These are phyloP conservation scores for Aspergillus arachidicola DNA, from an alignment of 2,329 filamentous ascomycete genomes.

Conservation along the genomic window DNA sequence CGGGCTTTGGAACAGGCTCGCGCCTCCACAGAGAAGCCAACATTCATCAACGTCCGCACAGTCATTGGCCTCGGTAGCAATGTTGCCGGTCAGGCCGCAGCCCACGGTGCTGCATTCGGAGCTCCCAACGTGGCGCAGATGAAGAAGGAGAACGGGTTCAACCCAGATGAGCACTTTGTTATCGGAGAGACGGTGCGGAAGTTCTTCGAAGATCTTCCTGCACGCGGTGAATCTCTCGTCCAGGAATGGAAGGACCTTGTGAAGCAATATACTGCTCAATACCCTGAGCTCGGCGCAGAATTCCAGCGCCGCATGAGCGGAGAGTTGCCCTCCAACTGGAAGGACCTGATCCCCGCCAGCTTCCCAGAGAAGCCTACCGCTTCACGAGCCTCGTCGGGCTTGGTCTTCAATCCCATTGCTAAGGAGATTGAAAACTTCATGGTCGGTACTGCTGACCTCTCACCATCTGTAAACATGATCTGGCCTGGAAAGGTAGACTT, in stretches of 20 bases:
- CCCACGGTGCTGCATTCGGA: constrained; percentile 62
- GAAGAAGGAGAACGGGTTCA: constrained; percentile 55
- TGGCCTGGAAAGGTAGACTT: constrained; percentile 57
- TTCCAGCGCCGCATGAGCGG: constrained; percentile 54
- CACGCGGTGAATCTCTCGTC: constrained; percentile 51
- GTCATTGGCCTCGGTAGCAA: constrained; percentile 58
- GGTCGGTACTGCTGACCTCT: constrained; percentile 58
- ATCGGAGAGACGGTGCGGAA: constrained; percentile 50
- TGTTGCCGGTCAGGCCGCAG: constrained; percentile 50
- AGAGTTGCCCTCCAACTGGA: constrained; percentile 54
- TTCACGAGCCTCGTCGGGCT: constrained; percentile 51
- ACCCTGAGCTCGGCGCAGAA: constrained; percentile 53
- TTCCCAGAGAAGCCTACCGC: constrained; percentile 56
- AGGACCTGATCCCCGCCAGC: constrained; percentile 50
- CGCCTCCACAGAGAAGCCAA: constrained; percentile 52
- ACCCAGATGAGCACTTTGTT: constrained; percentile 52
- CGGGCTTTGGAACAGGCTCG: constrained; percentile 51
- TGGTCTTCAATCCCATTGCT: constrained; percentile 58
- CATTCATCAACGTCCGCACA: constrained; percentile 61
- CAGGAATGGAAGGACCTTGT: constrained; percentile 54
- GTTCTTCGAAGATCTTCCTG: constrained; percentile 56
- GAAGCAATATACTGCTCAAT: constrained; percentile 43
- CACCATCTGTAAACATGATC: constrained; percentile 58
- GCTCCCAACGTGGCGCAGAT: constrained; percentile 57
- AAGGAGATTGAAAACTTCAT: constrained; percentile 52